Conservation (phyloP, 495 filamentous ascomycete genomes). For the Hyaloscypha variabilis region DNA sequence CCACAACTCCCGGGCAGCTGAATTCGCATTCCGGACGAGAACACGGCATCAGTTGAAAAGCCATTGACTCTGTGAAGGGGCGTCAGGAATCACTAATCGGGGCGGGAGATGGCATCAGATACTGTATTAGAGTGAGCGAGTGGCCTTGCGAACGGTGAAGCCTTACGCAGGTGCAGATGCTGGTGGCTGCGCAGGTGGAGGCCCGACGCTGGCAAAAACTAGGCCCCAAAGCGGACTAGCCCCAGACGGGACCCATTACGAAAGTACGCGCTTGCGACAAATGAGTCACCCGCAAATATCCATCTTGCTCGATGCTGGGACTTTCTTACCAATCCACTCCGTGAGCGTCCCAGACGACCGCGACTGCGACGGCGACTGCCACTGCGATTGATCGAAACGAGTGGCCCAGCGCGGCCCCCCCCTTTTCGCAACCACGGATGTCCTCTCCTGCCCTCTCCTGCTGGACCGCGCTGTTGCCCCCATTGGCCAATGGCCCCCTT, state of each 20-base stretch:
- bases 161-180: neutral
- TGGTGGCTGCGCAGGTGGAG: too few relatives aligned
- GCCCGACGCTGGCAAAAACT: too few relatives aligned
- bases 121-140: too few relatives aligned
- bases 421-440: neutral
- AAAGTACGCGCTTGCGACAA: neutral
- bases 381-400: neutral
- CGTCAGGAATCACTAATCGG: neutral
- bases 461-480: neutral
- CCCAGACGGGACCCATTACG: neutral
- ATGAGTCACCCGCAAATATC: neutral
- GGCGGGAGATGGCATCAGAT: neutral
- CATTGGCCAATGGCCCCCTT: slow-evolving; percentile 25
- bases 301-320: neutral
- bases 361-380: too few relatives aligned
- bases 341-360: neutral
- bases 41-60: neutral
- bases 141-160: slow-evolving; percentile 1
- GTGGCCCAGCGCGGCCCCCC: neutral
- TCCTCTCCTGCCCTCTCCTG: neutral
- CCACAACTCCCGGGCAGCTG: neutral
- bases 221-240: neutral
- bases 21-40: neutral
- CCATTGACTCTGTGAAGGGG: too few relatives aligned
- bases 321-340: neutral